Conservation (phyloP, 345 rosid species). For the Theobroma cacao region DNA sequence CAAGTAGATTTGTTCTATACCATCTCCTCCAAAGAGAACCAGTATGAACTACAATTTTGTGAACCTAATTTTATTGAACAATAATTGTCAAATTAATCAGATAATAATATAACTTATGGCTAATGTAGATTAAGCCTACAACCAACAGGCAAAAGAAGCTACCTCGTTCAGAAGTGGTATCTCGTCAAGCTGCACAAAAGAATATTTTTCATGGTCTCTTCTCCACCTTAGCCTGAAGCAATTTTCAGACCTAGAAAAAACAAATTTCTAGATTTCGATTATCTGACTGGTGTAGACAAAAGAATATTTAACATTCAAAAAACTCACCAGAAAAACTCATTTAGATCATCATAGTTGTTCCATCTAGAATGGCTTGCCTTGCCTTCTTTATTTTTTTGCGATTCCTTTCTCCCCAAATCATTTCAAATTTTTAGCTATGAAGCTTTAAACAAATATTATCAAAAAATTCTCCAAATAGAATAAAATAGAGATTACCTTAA, state of each 20-base stretch:
- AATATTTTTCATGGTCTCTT: slow-evolving; percentile 51
- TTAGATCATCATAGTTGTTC: slow-evolving; percentile 98
- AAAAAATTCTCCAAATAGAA: neutral
- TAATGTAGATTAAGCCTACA: neutral
- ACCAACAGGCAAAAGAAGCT: neutral
- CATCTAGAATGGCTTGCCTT: slow-evolving; percentile 91
- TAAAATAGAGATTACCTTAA: slow-evolving; percentile 48
- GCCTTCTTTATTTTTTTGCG: slow-evolving; percentile 69
- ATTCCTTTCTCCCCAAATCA: slow-evolving; percentile 59
- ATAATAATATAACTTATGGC: neutral
- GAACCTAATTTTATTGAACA: neutral
- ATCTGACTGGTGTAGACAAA: neutral
- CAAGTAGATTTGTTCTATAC: neutral
- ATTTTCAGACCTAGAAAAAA: slow-evolving; percentile 62
- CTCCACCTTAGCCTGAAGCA: slow-evolving; percentile 81
- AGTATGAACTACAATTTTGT: neutral
- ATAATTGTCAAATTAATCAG: neutral
- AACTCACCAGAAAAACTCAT: slow-evolving; percentile 94
- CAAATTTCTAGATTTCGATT: neutral
- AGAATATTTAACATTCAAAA: neutral
- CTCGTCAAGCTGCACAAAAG: slow-evolving; percentile 63
- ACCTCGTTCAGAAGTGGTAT: slow-evolving; percentile 41
- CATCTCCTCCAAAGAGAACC: neutral
- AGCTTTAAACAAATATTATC: neutral
- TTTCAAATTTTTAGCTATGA: slow-evolving; percentile 16